These are phyloP conservation scores for Ogataea glucozyma DNA, from an alignment of 805 yeast species.

Conservation along the genomic window DNA sequence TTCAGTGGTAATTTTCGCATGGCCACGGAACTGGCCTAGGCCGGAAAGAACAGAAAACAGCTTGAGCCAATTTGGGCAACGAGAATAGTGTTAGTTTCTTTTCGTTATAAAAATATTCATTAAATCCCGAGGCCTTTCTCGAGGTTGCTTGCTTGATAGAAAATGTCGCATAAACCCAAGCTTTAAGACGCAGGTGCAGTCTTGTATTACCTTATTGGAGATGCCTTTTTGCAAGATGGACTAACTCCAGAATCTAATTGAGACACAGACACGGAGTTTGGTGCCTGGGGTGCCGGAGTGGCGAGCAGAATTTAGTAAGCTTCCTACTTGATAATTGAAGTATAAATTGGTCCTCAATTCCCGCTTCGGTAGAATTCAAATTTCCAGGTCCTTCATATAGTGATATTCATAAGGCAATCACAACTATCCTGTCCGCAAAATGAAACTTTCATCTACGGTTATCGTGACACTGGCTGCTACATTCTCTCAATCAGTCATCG, in stretches of 20 bases:
- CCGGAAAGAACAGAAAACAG: background rate
- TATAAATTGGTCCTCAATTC: conserved; percentile 1
- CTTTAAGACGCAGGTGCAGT: conserved; percentile 1
- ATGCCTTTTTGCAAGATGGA: background rate
- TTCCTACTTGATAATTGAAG: background rate
- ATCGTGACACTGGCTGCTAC: conserved; percentile 25
- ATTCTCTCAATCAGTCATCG: conserved; percentile 19
- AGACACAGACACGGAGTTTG: conserved; percentile 1
- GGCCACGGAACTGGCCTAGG: background rate
- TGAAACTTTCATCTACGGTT: conserved; percentile 27
- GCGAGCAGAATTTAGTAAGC: background rate
- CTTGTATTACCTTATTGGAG: background rate
- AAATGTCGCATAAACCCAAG: background rate
- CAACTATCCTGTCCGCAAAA: conserved; percentile 7
- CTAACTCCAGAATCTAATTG: background rate
- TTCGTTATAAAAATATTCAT: no score
- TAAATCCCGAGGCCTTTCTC: no score
- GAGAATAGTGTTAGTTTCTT: no score
- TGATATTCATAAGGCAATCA: no score
- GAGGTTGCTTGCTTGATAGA: conserved; percentile 5
- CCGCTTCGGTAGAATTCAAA: no score
- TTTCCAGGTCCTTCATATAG: no score
- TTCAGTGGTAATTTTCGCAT: background rate
- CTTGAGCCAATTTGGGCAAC: conserved; percentile 2
- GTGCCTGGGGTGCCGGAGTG: background rate